Base-by-base conservation (phyloP, 2,329 filamentous ascomycete genomes). In the Neophaeococcomyces aloes region DNA sequence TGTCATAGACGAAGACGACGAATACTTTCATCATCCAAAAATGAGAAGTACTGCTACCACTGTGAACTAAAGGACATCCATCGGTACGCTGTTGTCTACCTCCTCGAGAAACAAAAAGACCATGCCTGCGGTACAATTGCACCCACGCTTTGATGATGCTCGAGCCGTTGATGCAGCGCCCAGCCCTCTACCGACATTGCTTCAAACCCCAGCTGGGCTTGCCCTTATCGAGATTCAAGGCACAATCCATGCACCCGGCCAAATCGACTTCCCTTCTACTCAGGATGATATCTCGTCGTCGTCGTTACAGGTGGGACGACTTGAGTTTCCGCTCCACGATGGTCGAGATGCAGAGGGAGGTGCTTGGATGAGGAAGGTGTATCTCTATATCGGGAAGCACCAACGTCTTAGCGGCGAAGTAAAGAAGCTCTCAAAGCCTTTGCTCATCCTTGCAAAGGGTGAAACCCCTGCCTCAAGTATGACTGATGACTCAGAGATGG, bases 161-260 rank as follows among this genome's bases (percentile, higher is more conserved):
- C n/a, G 10, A 36, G 23, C 23, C 23, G 6, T 11, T 15, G 13
- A 19, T 27, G 13, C 17, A 14, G 19, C 27, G 17, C 7, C 45
- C 49, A 78, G 75, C 54, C 79, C 84, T 3, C 75, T 96, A 3
- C 91, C 91, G 1, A 63, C 74, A n/a, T 72, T 94, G 49, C 76
- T 96, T 13, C 84, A 88, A 55, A 95, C 89, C 1, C 91, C 91
- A 0, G 80, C 83, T 0, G 91, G 91, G 39, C 76, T 95, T 31
- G 89, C 89, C 14, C 72, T 98, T 35, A 71, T 98, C 45, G 91
- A 96, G 66, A 76, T 98, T 11, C 91, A 98, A 69, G 91, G 88
- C 48, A 86, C 78, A 11, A 81, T 98, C 65, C 89, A 93, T 62
- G 70, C 87, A 1, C 80, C 86, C 6, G 50, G 65, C 2, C 53